Evolutionary conservation across 2,329 filamentous ascomycete species (phyloP).

Genomic region (Colletotrichum sp.): DNA sequence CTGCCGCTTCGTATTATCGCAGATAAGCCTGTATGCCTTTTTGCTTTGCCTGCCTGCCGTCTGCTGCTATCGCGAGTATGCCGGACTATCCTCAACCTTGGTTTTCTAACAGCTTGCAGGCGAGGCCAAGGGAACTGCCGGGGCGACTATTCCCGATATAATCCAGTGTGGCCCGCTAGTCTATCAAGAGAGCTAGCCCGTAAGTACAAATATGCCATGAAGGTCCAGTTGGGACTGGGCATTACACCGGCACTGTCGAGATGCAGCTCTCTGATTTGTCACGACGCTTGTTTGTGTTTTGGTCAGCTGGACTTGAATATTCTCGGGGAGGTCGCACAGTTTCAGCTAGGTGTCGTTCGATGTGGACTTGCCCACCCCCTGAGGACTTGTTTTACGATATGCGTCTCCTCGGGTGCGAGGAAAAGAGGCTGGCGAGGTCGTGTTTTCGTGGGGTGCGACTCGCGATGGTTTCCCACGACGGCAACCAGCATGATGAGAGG

Average conservation of each 20-base stretch:
- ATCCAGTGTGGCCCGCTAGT: neutral
- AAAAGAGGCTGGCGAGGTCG: neutral
- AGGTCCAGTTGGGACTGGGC: neutral
- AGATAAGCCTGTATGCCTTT: neutral
- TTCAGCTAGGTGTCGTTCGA: constrained; percentile 14
- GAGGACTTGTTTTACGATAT: neutral
- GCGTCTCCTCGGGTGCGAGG: neutral
- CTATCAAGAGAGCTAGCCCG: neutral
- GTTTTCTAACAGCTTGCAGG: neutral
- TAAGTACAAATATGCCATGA: neutral
- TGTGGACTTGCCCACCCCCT: constrained; percentile 10
- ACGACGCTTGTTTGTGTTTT: neutral
- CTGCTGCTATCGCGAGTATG: neutral
- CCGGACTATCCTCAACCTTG: neutral
- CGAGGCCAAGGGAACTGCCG: neutral
- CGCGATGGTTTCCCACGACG: neutral
- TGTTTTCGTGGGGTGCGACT: neutral
- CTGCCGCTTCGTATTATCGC: constrained; percentile 1
- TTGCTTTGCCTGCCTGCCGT: neutral
- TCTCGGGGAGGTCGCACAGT: constrained; percentile 5
- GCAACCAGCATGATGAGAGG: neutral
- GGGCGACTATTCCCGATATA: neutral
- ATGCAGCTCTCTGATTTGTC: constrained; percentile 9
- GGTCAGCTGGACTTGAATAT: constrained; percentile 13
- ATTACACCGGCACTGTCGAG: neutral